Base-by-base conservation (phyloP, 1,139 yeast species). In the Geotrichum reessii region DNA sequence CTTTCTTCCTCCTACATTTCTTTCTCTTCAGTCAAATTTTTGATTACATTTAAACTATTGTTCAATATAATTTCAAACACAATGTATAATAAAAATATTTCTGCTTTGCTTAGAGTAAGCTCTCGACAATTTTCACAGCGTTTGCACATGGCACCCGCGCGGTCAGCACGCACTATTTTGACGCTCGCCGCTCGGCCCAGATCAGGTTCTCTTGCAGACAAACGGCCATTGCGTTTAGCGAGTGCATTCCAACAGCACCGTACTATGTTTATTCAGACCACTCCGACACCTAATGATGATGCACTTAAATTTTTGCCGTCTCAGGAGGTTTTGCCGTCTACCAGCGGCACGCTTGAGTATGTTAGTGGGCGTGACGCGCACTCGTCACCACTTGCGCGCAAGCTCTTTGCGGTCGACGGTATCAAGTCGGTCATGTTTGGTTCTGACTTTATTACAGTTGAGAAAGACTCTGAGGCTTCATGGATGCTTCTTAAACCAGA, bases 401-500 rank as follows among this genome's bases (percentile, higher is more conserved):
- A 82, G 65, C 74, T 93, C 56, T 92, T 93, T 76, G 82, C 86
- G 50, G 73, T 90, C 48, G 99, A 99, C 1, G 99, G 99, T 1
- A 90, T 93, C 25, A 82, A 80, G 62, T 85, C 96, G 0, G 81
- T 93, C 47, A 86, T 93, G 95, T 84, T 93, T 70, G 99, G 99
- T 12, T 78, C 84, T 22, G 81, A 86, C 69, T 93, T 93, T 71
- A 83, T 93, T 61, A 93, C 99, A 0, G 84, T 93, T 27, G 95
- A 90, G 69, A 90, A 90, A 72, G 76, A 76, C 47, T 68, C 74
- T 47, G 74, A 71, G 25, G 76, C 77, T 12, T 66, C 72, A 60
- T 93, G 99, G 99, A 77, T 85, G 57, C 74, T 87, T 44, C 76
- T 93, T 56, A 89, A 92, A 70, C 97, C 98, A 0, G 96, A 90